These are phyloP conservation scores for Gomphus bonarii DNA, from an alignment of 1,284 basidiomycete genomes.

Conservation along the genomic window DNA sequence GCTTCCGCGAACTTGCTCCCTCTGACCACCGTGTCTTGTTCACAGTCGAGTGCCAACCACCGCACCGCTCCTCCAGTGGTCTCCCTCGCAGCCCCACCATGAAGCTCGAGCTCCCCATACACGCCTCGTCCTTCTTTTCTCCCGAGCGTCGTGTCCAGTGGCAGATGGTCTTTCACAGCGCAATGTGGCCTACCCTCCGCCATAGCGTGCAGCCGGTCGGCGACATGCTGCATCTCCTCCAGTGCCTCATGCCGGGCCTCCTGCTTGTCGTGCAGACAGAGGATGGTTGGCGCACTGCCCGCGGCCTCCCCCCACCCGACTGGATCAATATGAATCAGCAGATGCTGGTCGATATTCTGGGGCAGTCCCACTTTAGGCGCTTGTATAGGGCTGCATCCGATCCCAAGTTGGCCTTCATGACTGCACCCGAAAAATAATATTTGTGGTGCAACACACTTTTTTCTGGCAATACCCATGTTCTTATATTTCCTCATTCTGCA, in stretches of 20 bases:
- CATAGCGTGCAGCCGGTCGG: constrained; percentile 67
- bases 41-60: constrained; percentile 63
- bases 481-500: neutral
- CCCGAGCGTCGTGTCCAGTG: constrained; percentile 73
- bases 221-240: constrained; percentile 66
- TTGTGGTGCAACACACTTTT: neutral
- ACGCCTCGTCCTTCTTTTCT: constrained; percentile 74
- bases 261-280: constrained; percentile 70
- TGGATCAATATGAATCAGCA: constrained; percentile 64
- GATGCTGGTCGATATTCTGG: constrained; percentile 59
- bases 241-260: constrained; percentile 72
- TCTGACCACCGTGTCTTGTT: constrained; percentile 63
- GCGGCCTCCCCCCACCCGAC: constrained; percentile 61
- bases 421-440: neutral
- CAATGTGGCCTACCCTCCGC: constrained; percentile 67
- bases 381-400: constrained; percentile 63
- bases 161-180: constrained; percentile 81
- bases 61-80: constrained; percentile 62
- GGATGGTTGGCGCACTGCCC: constrained; percentile 58
- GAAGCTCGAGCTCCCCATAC: constrained; percentile 58
- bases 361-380: constrained; percentile 55
- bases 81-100: constrained; percentile 65
- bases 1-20: constrained; percentile 52
- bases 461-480: neutral
- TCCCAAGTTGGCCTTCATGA: constrained; percentile 51